Evolutionary conservation across 345 rosid species (phyloP), one percentile per base, ranked within the genome.

Genomic region (Brassica carinata): DNA sequence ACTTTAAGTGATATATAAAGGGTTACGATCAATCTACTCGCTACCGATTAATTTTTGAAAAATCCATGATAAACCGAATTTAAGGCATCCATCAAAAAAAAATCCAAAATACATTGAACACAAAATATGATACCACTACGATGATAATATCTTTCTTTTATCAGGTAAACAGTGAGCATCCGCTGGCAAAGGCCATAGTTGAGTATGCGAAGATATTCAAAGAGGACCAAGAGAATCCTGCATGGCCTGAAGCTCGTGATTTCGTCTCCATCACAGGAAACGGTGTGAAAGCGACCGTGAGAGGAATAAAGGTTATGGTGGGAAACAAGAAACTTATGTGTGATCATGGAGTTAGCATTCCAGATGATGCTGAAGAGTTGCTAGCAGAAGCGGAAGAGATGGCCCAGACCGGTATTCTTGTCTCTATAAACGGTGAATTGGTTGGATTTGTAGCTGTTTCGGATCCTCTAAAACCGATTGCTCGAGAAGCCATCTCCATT

Each of bases 151-250:
- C 36, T 0, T 69, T 69, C 26, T 69, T 64, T 33, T 33, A 64
- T 38, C 77, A 94, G 96, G 89, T 82, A 9, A 90, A 95, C 76
- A 95, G 99, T 66, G 98, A 93, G 83, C 99, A 95, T 36, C 98
- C 99, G 14, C 83, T 95, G 79, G 99, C 88, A 29, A 95, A 95
- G 86, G 94, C 98, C 59, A 80, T 88, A 31, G 95, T 95, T 2
- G 96, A 86, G 85, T 91, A 91, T 19, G 97, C 90, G 0, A 91
- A 86, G 84, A 92, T 89, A 69, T 89, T 95, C 79, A 84, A 87
- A 82, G 92, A 89, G 19, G 92, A 90, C 18, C 90, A 90, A 80
- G 97, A 90, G 80, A 88, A 86, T 77, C 92, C 92, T 9, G 59
- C 80, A 0, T 94, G 98, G 98, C 94, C 96, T 51, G 94, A 93